phyloP scores from a whole-genome alignment of 441 rosid species.

The Syzygium malaccense region DNA sequence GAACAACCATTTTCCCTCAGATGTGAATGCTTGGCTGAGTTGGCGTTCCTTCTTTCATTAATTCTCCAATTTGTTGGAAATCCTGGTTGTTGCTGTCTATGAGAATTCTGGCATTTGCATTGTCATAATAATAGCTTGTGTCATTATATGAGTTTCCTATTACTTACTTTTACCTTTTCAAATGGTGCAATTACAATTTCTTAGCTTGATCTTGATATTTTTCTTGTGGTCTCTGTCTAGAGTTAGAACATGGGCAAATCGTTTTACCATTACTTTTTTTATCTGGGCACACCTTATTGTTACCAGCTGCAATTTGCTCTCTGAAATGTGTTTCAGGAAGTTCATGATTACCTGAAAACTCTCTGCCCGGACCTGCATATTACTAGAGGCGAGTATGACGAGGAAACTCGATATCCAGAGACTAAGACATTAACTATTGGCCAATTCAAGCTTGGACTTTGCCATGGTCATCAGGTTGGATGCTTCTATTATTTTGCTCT shows the following conservation, averaged over 20 bases:
- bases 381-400: slow-evolving; percentile 84
- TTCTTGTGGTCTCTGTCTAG: not conserved
- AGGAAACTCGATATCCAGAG: slow-evolving; percentile 79
- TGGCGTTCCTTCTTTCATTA: not conserved
- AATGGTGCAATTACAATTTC: not conserved
- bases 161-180: not conserved
- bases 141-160: not conserved
- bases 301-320: not conserved
- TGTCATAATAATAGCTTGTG: not conserved
- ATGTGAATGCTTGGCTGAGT: not conserved
- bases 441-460: slow-evolving; percentile 85
- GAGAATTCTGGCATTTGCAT: not conserved
- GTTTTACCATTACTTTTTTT: not conserved
- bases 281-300: not conserved
- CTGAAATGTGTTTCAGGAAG: slow-evolving; percentile 43
- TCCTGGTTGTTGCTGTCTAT: not conserved
- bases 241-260: not conserved
- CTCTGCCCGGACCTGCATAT: slow-evolving; percentile 89
- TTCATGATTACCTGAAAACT: slow-evolving; percentile 88
- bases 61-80: not conserved
- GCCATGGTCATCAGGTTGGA: slow-evolving; percentile 94
- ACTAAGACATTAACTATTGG: slow-evolving; percentile 82
- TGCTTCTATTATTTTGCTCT: not conserved
- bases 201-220: not conserved
- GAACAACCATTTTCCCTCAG: not conserved